These are phyloP conservation scores for Neobulgaria alba DNA, from an alignment of 2,329 filamentous ascomycete genomes.

Conservation along the genomic window DNA sequence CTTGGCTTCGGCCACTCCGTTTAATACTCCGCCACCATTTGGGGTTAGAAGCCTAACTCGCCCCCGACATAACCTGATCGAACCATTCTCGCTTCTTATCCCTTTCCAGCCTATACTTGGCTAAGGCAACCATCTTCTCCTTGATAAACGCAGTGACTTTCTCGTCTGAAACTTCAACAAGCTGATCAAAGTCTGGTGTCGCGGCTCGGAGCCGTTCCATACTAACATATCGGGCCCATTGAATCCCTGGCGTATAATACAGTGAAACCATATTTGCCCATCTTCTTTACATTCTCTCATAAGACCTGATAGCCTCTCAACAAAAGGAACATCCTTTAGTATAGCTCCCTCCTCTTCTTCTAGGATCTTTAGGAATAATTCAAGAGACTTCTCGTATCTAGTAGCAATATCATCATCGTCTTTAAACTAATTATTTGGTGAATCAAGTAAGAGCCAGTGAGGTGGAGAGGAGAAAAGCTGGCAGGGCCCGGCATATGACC, in stretches of 20 bases:
- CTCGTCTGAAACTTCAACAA: constrained; percentile 4
- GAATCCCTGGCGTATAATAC: constrained; percentile 7
- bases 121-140: constrained; percentile 5
- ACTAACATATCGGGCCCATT: constrained; percentile 6
- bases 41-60: no score
- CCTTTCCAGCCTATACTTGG: constrained; percentile 3
- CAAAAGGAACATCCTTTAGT: constrained; percentile 4
- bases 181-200: constrained; percentile 4
- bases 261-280: constrained; percentile 7
- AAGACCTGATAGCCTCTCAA: constrained; percentile 5
- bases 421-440: constrained; percentile 9
- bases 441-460: constrained; percentile 26
- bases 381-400: constrained; percentile 5
- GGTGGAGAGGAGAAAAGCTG: constrained; percentile 31
- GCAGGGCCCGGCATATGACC: constrained; percentile 30
- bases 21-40: no score
- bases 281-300: constrained; percentile 8
- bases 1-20: no score
- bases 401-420: constrained; percentile 5
- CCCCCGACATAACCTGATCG: constrained; percentile 4
- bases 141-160: constrained; percentile 4
- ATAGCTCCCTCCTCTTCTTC: constrained; percentile 6
- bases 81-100: constrained; percentile 7
- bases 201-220: constrained; percentile 5
- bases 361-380: constrained; percentile 5